phyloP scores from a whole-genome alignment of 164 flowering plant genomes.

The Tetrastigma voinierianum region DNA sequence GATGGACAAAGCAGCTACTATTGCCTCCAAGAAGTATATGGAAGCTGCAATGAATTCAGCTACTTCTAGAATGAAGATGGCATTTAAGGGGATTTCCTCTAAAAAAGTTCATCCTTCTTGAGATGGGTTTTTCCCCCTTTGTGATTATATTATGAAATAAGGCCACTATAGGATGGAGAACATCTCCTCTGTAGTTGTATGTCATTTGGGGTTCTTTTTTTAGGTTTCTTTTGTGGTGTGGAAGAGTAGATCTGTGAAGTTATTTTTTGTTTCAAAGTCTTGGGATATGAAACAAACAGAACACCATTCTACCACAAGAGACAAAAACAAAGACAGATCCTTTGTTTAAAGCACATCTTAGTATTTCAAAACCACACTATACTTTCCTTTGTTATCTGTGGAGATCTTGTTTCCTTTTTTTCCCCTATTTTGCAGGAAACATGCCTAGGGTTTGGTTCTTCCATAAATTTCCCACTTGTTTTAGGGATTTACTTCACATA shows the following conservation, averaged over 20 bases:
- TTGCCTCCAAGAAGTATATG: conserved; percentile 63
- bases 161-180: not conserved
- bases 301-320: no score
- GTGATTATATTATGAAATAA: not conserved
- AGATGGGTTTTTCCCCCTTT: not conserved
- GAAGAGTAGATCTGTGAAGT: not conserved
- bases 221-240: not conserved
- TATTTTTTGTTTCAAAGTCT: not conserved
- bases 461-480: no score
- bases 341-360: no score
- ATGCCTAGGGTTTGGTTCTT: no score
- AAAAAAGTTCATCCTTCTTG: conserved; percentile 75
- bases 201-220: not conserved
- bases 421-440: no score
- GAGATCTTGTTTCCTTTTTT: no score
- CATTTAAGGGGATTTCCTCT: conserved; percentile 51
- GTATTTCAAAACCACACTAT: no score
- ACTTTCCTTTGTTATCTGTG: no score
- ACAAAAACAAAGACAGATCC: no score
- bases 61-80: conserved; percentile 65
- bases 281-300: no score
- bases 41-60: conserved; percentile 72
- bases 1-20: conserved; percentile 51
- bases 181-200: not conserved
- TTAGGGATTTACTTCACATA: no score